These are phyloP conservation scores for Neurospora hispaniola DNA, from an alignment of 495 filamentous ascomycete species.

Conservation along the genomic window DNA sequence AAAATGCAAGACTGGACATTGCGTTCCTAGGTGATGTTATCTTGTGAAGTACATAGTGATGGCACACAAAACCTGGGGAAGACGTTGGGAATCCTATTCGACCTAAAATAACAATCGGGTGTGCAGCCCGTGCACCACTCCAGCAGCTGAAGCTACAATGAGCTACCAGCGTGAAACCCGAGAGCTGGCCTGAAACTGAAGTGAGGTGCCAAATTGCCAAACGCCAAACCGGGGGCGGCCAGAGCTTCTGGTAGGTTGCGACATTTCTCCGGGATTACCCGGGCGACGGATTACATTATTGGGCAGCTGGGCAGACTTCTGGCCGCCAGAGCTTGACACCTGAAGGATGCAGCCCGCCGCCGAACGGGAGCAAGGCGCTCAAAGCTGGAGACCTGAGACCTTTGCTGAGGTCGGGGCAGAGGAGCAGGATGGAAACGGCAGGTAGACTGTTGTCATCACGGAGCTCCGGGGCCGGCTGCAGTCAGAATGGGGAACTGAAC, in stretches of 20 bases:
- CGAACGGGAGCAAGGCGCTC: neutral
- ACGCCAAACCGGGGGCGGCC: neutral
- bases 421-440: neutral
- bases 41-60: neutral
- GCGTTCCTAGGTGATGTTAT: neutral
- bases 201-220: neutral
- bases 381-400: neutral
- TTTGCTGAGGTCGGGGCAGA: neutral
- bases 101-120: neutral
- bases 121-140: neutral
- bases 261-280: neutral
- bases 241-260: conserved; percentile 1
- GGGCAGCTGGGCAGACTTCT: neutral
- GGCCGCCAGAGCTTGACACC: neutral
- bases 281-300: neutral
- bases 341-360: neutral
- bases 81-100: neutral
- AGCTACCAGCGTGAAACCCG: neutral
- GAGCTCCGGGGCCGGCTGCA: neutral
- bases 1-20: neutral
- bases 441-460: neutral
- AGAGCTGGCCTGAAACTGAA: neutral
- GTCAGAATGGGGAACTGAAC: neutral
- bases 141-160: neutral
- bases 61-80: neutral